Conservation (phyloP, 495 filamentous ascomycete species). For the Lophiotrema nucula region DNA sequence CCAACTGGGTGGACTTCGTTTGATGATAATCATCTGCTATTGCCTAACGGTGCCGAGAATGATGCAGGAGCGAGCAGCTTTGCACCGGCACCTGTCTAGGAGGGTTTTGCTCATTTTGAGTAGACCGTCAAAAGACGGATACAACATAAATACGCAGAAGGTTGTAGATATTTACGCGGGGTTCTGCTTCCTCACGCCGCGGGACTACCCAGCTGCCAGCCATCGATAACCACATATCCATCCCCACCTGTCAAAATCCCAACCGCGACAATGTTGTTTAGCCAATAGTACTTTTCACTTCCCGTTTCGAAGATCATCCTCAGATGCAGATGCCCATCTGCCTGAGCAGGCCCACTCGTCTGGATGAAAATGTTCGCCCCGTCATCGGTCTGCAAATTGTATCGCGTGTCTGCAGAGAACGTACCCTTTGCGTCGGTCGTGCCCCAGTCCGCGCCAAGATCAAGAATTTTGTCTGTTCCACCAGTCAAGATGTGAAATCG, state of each 20-base stretch:
- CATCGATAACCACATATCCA: not conserved
- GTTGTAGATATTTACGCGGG: too few species aligned
- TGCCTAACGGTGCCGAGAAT: too few species aligned
- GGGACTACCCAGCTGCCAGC: not conserved
- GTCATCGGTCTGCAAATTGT: constrained; percentile 2
- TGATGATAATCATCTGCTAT: too few species aligned
- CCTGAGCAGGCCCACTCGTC: constrained; percentile 17
- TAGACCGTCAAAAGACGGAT: too few species aligned
- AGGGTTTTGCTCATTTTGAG: too few species aligned
- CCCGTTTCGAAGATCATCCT: constrained; percentile 27
- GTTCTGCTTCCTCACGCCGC: too few species aligned
- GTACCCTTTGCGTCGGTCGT: not conserved
- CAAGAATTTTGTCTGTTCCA: not conserved
- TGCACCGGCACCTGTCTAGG: too few species aligned
- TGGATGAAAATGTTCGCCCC: constrained; percentile 16
- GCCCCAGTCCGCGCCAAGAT: constrained; percentile 1
- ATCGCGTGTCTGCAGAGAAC: not conserved
- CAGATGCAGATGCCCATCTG: constrained; percentile 24
- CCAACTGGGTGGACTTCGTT: too few species aligned
- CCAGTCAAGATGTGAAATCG: not conserved
- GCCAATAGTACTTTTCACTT: constrained; percentile 30
- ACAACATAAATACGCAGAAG: too few species aligned
- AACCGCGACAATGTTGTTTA: constrained; percentile 23
- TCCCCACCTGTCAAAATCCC: not conserved
- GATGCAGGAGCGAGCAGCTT: too few species aligned